Base-by-base conservation (phyloP, 768 basidiomycete species). In the Lactarius trivialis region DNA sequence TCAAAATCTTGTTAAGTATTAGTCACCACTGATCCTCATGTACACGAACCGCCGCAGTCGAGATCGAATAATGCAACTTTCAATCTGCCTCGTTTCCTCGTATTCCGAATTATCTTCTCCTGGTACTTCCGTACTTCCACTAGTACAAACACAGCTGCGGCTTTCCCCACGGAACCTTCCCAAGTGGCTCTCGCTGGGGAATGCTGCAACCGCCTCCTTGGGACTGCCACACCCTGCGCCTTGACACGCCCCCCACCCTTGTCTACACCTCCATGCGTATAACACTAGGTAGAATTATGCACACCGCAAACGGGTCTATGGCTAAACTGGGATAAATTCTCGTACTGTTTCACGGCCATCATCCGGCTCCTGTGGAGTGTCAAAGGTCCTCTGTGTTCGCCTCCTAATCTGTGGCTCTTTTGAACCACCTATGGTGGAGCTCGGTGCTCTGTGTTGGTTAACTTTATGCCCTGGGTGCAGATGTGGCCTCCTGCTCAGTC, bases 281-380 rank as follows among this genome's bases (percentile, higher is more conserved):
- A 57, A 57, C 28, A 26, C 37, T 48, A 48, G 45, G 52, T 48
- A 48, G 32, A 7, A 34, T 36, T 52, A 50, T 48, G 52, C 45
- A 48, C 45, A 55, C 52, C 48, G 34, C 36, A 45, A 33, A 36
- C 24, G 24, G 33, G 11, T n/a, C 33, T 33, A 33, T 56, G 19
- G 4, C 61, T 54, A 63, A 54, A 54, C 51, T 53, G 21, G 52
- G 43, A 39, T 58, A 58, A 30, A 26, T 58, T 45, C 61, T 53
- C 11, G 41, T 8, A 32, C 24, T 36, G 61, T 48, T 63, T 63
- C 28, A 24, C 21, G 28, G 21, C 37, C 36, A 51, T 43, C 37
- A 32, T 41, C 21, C 34, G 24, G 24, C 48, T 58, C 36, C 19
- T 48, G 21, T 17, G 26, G 43, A 45, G 52, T 63, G 43, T 5